Percentiles rank a stretch among this genome's conserved stretches.
Evolutionary conservation across 148 eudicot genomes (phyloP).

Genomic region (Bassia scoparia): DNA sequence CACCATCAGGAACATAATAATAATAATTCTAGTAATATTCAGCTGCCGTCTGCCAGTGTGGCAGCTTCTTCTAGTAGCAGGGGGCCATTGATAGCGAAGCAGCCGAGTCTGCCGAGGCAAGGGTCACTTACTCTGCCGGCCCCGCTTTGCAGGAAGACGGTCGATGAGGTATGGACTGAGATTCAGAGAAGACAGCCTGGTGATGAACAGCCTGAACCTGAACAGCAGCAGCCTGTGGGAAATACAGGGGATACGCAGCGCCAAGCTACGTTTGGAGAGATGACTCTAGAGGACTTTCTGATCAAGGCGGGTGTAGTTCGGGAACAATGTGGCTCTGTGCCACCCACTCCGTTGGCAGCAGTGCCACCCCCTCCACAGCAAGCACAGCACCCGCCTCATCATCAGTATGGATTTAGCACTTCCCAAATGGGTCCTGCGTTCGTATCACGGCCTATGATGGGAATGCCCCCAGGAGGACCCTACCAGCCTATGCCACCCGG

Average conservation of each 20-base stretch:
- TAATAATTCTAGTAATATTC: background rate
- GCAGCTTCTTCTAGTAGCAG: constrained; percentile 11
- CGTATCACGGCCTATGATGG: constrained; percentile 37
- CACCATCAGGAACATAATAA: background rate
- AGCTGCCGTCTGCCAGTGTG: constrained; percentile 7
- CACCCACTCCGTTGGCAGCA: background rate
- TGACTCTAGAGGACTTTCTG: constrained; percentile 86
- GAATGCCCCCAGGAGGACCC: constrained; percentile 10
- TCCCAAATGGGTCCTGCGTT: constrained; percentile 32
- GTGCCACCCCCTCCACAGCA: constrained; percentile 12
- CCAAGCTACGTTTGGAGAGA: constrained; percentile 82
- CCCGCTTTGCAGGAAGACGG: constrained; percentile 67
- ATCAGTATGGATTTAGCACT: constrained; percentile 33
- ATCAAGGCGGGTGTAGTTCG: constrained; percentile 79
- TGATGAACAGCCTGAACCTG: constrained; percentile 20
- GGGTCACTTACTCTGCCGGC: constrained; percentile 72
- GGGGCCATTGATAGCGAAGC: constrained; percentile 28
- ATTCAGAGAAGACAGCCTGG: constrained; percentile 51
- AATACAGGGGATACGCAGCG: constrained; percentile 37
- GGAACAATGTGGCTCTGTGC: constrained; percentile 34
- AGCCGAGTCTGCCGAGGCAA: constrained; percentile 56
- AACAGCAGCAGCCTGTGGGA: background rate
- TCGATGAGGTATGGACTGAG: constrained; percentile 90
- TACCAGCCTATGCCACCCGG: constrained; percentile 39
- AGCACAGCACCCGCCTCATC: constrained; percentile 26